Percentiles rank a stretch among this genome's conserved stretches.
Conservation (phyloP, 345 rosid species). For the Capsella bursapastoris region DNA sequence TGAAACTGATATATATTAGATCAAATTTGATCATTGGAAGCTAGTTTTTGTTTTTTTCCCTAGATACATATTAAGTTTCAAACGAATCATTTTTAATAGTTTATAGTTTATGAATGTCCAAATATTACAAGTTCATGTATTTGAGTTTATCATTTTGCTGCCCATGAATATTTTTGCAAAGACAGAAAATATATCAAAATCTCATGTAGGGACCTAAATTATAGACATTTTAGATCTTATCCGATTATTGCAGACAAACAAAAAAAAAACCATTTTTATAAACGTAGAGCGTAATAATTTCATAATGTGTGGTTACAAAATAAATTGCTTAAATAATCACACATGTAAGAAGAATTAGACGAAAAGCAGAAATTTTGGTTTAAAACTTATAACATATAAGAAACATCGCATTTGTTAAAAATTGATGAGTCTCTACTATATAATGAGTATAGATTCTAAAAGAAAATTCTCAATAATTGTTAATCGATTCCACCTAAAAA, state of each 20-base stretch:
- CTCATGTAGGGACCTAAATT: slow-evolving; percentile 40
- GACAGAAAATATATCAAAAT: slow-evolving; percentile 39
- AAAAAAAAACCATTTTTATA: background rate
- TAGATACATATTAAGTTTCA: slow-evolving; percentile 7
- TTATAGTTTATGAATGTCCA: background rate
- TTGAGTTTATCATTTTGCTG: slow-evolving; percentile 30
- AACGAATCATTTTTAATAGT: background rate
- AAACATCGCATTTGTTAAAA: background rate
- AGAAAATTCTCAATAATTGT: slow-evolving; percentile 11
- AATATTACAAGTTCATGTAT: slow-evolving; percentile 29
- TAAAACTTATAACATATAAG: background rate
- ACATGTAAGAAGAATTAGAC: slow-evolving; percentile 14
- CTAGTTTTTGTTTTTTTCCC: background rate
- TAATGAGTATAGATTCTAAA: slow-evolving; percentile 16
- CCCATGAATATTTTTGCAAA: slow-evolving; percentile 12
- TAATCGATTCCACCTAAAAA: slow-evolving; percentile 4
- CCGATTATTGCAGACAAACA: slow-evolving; percentile 25
- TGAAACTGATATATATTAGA: background rate
- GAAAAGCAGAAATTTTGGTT: background rate
- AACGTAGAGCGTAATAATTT: slow-evolving; percentile 24
- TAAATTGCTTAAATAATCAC: background rate
- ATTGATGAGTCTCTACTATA: too few relatives aligned
- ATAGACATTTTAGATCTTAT: slow-evolving; percentile 33
- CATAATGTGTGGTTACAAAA: slow-evolving; percentile 9
- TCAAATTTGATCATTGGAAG: background rate